Conservation (phyloP, 1,139 yeast species). For the Hanseniaspora gamundiae region DNA sequence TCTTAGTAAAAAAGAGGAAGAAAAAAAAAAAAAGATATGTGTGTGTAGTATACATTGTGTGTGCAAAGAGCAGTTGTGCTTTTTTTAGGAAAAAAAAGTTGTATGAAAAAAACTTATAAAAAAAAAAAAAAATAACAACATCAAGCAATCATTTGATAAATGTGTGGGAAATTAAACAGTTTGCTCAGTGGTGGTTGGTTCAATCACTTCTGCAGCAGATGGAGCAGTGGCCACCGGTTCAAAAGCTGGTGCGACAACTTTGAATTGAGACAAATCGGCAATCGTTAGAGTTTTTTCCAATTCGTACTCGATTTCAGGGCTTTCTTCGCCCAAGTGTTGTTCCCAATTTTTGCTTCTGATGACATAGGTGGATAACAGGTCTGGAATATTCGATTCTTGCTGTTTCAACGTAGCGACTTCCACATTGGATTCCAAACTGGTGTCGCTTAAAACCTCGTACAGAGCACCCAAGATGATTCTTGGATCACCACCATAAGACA, state of each 20-base stretch:
- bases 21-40: not conserved
- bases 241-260: conserved; percentile 6
- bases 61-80: not conserved
- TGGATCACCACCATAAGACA: conserved; percentile 25
- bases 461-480: conserved; percentile 24
- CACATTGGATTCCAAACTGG: conserved; percentile 15
- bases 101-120: not conserved
- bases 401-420: conserved; percentile 15
- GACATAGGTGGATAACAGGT: conserved; percentile 15
- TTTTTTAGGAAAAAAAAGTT: not conserved
- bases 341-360: conserved; percentile 22
- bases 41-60: not conserved
- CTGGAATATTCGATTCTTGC: conserved; percentile 4
- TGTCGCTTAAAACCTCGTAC: conserved; percentile 22
- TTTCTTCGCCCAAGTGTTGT: conserved; percentile 13
- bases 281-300: conserved; percentile 16
- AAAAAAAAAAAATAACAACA: conserved; percentile 2
- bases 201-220: not conserved
- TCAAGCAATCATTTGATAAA: not conserved
- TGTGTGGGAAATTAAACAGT: not conserved
- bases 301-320: conserved; percentile 13
- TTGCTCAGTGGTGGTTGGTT: not conserved
- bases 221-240: not conserved
- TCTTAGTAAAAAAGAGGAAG: no score
- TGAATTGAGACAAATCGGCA: conserved; percentile 4